Percentiles rank a stretch among this genome's conserved stretches.
Evolutionary conservation across 108 stramenopile genomes (phyloP).

Genomic region (Schizochytrium sp.): DNA sequence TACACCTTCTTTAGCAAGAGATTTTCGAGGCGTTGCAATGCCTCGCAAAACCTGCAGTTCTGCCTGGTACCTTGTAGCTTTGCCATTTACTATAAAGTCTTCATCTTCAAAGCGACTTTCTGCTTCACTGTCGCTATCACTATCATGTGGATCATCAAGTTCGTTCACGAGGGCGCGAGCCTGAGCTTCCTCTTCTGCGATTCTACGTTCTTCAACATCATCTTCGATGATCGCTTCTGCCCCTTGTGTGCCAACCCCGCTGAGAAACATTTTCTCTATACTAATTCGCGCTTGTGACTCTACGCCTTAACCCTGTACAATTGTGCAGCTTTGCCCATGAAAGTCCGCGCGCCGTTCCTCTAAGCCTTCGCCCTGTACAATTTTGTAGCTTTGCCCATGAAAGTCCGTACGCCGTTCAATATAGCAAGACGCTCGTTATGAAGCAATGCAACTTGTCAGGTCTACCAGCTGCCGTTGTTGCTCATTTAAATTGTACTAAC

Average conservation of each 20-base stretch:
- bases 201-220: neutral
- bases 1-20: neutral
- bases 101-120: neutral
- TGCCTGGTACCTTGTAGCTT: conserved; percentile 34
- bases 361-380: neutral
- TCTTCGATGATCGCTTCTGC: neutral
- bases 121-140: neutral
- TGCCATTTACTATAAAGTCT: neutral
- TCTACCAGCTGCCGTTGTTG: too few relatives aligned
- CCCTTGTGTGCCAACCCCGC: neutral
- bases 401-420: neutral
- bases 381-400: neutral
- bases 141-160: neutral
- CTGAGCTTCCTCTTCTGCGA: neutral
- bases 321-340: neutral
- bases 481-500: too few relatives aligned
- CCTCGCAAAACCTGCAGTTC: neutral
- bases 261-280: neutral
- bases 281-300: neutral
- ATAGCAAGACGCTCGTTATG: too few relatives aligned
- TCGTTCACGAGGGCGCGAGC: neutral
- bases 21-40: conserved; percentile 13
- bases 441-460: too few relatives aligned
- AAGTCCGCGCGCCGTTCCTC: neutral
- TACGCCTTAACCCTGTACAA: neutral